These are phyloP conservation scores for Colletotrichum neosansevieriae DNA, from an alignment of 2,329 filamentous ascomycete genomes.

Conservation along the genomic window DNA sequence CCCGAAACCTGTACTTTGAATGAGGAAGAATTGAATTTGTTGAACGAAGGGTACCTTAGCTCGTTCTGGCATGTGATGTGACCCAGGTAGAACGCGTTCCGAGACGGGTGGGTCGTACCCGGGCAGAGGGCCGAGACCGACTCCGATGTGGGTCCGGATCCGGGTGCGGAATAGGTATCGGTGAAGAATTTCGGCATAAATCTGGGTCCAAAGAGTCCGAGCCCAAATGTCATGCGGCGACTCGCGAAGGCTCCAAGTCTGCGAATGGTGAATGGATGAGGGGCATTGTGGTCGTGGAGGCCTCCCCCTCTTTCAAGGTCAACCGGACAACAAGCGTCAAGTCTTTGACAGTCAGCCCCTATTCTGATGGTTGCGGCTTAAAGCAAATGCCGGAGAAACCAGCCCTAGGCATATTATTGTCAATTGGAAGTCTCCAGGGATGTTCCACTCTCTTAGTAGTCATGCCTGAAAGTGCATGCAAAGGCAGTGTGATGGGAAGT, in stretches of 20 bases:
- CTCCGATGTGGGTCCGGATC: not conserved
- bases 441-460: not conserved
- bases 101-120: no score
- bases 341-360: not conserved
- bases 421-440: not conserved
- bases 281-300: not conserved
- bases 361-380: not conserved
- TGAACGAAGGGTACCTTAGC: no score
- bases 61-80: no score
- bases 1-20: no score
- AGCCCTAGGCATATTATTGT: constrained; percentile 12
- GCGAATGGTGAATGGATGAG: not conserved
- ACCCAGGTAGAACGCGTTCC: no score
- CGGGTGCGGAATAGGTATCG: constrained; percentile 8
- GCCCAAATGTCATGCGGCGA: constrained; percentile 14
- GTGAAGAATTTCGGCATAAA: constrained; percentile 14
- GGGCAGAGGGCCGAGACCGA: not conserved
- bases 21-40: no score
- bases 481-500: not conserved
- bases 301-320: constrained; percentile 1
- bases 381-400: not conserved
- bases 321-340: not conserved
- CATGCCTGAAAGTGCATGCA: not conserved
- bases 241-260: not conserved
- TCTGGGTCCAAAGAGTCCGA: constrained; percentile 19